phyloP scores from a whole-genome alignment of 2,329 filamentous ascomycete genomes.

The Hypomyces perniciosus region DNA sequence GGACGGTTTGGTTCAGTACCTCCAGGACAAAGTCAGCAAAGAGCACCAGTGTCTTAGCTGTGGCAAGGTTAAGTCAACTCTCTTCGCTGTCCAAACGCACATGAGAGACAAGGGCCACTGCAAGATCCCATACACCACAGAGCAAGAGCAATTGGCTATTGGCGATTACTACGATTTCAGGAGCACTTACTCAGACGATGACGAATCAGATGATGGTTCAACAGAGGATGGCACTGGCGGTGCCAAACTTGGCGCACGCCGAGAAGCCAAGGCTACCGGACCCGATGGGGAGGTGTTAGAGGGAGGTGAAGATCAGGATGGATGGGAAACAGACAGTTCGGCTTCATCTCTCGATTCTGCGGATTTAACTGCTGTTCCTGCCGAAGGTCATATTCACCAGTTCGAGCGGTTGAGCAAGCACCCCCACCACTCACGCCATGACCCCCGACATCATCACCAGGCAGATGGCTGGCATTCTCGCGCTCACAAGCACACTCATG shows the following conservation, averaged over 20 bases:
- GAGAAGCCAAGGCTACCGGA: constrained; percentile 46
- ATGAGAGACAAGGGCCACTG: constrained; percentile 97
- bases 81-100: constrained; percentile 82
- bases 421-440: constrained; percentile 67
- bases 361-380: constrained; percentile 72
- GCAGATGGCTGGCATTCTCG: constrained; percentile 77
- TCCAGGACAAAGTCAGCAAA: constrained; percentile 74
- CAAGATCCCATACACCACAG: constrained; percentile 86
- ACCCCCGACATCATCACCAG: constrained; percentile 66
- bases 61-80: constrained; percentile 71
- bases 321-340: constrained; percentile 93
- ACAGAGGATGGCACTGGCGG: constrained; percentile 41
- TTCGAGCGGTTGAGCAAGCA: constrained; percentile 68
- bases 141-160: constrained; percentile 87
- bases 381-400: constrained; percentile 64
- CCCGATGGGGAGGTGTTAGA: constrained; percentile 44
- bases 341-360: constrained; percentile 84
- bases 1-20: constrained; percentile 70
- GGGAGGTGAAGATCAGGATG: constrained; percentile 59
- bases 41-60: constrained; percentile 84
- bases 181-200: constrained; percentile 84
- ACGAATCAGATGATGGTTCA: constrained; percentile 40
- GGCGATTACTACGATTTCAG: constrained; percentile 97
- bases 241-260: constrained; percentile 63
- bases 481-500: constrained; percentile 65